A percentile compares a stretch with the other conserved stretches of the same genome.
Conservation (phyloP, 2,329 filamentous ascomycete species). For the Hyphodiscus sp. region DNA sequence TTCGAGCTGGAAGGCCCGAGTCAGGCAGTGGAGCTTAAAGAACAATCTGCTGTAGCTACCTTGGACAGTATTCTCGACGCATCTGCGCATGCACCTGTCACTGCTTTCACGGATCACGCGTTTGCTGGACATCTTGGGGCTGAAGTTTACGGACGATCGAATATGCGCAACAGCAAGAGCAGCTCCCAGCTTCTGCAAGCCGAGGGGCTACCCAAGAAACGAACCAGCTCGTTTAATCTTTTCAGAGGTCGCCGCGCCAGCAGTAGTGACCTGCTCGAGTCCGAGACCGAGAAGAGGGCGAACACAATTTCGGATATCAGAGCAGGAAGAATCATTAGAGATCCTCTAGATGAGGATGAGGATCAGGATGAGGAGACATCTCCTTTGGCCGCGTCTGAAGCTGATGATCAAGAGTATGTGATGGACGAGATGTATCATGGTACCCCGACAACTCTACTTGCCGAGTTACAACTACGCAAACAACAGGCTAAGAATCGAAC, state of each 20-base stretch:
- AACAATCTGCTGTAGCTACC: slow-evolving; percentile 80
- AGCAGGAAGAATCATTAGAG: slow-evolving; percentile 14
- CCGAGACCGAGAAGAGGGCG: slow-evolving; percentile 15
- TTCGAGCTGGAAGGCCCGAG: slow-evolving; percentile 64
- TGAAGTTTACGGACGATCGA: slow-evolving; percentile 64
- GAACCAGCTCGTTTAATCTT: slow-evolving; percentile 42
- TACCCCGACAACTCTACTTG: slow-evolving; percentile 81
- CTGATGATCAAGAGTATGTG: slow-evolving; percentile 27
- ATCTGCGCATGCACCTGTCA: slow-evolving; percentile 79
- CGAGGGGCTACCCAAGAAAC: slow-evolving; percentile 34
- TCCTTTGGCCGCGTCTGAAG: slow-evolving; percentile 9
- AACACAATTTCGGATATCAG: slow-evolving; percentile 20
- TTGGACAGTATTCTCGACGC: slow-evolving; percentile 90
- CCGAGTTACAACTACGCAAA: slow-evolving; percentile 87
- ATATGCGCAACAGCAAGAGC: slow-evolving; percentile 46
- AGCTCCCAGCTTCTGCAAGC: slow-evolving; percentile 31
- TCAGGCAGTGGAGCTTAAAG: slow-evolving; percentile 52
- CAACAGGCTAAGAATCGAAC: slow-evolving; percentile 78
- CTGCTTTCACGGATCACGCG: slow-evolving; percentile 83
- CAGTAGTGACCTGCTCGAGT: slow-evolving; percentile 18
- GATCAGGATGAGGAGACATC: slow-evolving; percentile 11
- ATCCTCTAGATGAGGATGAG: slow-evolving; percentile 23
- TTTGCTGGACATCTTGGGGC: slow-evolving; percentile 69
- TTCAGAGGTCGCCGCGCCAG: slow-evolving; percentile 29
- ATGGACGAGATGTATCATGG: slow-evolving; percentile 53